Evolutionary conservation across 192 early-diverging fungal genomes (phyloP), one percentile per base, ranked within the genome.

Genomic region (Diversispora epigaea): DNA sequence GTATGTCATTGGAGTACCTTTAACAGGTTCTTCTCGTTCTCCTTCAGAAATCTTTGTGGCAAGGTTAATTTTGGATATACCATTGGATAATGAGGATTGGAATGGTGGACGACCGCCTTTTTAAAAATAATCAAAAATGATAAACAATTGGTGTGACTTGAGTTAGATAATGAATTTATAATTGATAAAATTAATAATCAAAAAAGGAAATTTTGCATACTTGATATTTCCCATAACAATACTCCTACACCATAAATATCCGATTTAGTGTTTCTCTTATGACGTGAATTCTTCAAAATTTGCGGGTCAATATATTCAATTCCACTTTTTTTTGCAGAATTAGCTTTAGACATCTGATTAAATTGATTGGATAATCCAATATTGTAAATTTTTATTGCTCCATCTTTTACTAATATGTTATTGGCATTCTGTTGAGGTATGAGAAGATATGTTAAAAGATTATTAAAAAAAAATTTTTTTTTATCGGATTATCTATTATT

Each of bases 1-100:
- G 45, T 65, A 73, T 21, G 71, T 62, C 41, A 67, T 9, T 14
- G 71, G 71, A 17, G 71, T 68, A n/a, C 71, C 71, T 25, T 21
- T 41, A 39, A 73, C 40, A 14, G 71, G 71, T 14, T 22, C 15
- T 65, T 73, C 71, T n/a, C 71, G 4, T 46, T 46, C 6, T 68
- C 71, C 71, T 6, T 44, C 22, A 15, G 71, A 64, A 44, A 64
- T 64, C 17, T n/a, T 39, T 8, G 5, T 44, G 19, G 41, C 62
- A 39, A 64, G 25, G 14, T 45, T 64, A 6, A 7, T n/a, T 17
- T 19, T 44, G 62, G 10, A 17, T 5, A 11, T 44, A 64, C n/a
- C 39, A 43, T 64, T 32, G 0, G 62, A n/a, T 19, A 6, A 41
- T 45, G 25, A 60, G 11, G 25, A 60, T 25, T 25, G 4, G 10